phyloP scores from a whole-genome alignment of 2,329 filamentous ascomycete genomes.

The Elsinoe ampelina region DNA sequence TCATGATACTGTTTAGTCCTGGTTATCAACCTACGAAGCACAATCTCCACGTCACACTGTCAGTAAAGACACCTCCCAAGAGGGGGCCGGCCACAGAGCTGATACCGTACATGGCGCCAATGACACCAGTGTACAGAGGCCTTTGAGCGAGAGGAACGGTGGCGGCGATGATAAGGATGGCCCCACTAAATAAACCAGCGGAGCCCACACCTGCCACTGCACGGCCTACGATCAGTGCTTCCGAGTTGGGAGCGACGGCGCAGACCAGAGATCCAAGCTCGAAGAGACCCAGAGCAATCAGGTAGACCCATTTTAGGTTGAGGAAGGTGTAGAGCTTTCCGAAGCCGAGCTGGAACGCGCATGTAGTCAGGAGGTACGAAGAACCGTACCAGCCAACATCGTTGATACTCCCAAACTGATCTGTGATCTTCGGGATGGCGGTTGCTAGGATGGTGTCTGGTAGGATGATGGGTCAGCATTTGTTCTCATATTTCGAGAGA shows the following conservation, averaged over 20 bases:
- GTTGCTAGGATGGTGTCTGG: constrained; percentile 28
- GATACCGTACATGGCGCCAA: constrained; percentile 43
- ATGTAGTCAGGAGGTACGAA: constrained; percentile 31
- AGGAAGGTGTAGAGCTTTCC: constrained; percentile 40
- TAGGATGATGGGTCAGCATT: neutral
- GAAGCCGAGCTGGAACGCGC: constrained; percentile 36
- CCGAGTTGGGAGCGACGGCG: constrained; percentile 42
- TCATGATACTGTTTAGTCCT: too few species aligned
- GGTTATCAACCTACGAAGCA: constrained; percentile 23
- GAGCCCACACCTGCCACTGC: constrained; percentile 43
- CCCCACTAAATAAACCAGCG: constrained; percentile 43
- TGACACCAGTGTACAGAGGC: constrained; percentile 42
- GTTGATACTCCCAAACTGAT: constrained; percentile 20
- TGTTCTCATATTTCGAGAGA: neutral
- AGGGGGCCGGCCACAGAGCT: constrained; percentile 41
- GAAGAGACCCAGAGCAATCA: constrained; percentile 15
- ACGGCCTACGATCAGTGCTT: constrained; percentile 43
- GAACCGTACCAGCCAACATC: constrained; percentile 22
- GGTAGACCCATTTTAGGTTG: constrained; percentile 18
- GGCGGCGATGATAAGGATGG: constrained; percentile 39
- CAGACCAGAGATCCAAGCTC: constrained; percentile 26
- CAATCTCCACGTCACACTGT: constrained; percentile 41
- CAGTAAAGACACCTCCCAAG: constrained; percentile 32
- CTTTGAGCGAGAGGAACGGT: constrained; percentile 38
- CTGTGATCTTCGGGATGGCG: constrained; percentile 22